Percentiles rank a stretch among this genome's conserved stretches.
Evolutionary conservation across 116 monocot species (phyloP).

Genomic region (Cymodocea nodosa): DNA sequence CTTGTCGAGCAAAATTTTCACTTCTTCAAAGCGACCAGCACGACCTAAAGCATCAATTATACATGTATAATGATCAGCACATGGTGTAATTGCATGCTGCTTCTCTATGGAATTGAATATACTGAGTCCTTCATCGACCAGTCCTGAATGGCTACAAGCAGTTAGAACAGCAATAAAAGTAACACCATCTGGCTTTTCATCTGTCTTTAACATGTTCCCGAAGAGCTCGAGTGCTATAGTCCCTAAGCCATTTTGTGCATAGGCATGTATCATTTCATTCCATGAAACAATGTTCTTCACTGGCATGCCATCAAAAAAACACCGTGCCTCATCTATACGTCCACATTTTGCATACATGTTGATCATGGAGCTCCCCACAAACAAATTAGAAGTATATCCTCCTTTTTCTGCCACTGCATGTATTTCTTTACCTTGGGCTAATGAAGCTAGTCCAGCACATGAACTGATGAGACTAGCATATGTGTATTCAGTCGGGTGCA

Average conservation of each 20-base stretch:
- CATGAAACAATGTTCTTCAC: constrained; percentile 68
- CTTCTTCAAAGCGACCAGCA: constrained; percentile 55
- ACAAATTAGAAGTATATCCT: constrained; percentile 35
- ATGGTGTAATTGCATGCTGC: constrained; percentile 41
- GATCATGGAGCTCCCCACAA: constrained; percentile 67
- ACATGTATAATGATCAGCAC: constrained; percentile 75
- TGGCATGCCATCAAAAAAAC: constrained; percentile 51
- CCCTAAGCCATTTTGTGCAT: constrained; percentile 73
- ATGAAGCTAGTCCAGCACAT: constrained; percentile 55
- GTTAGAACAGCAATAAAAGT: constrained; percentile 72
- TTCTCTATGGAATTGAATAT: constrained; percentile 57
- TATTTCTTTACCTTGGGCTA: constrained; percentile 61
- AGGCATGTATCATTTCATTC: constrained; percentile 98
- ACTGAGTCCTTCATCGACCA: constrained; percentile 42
- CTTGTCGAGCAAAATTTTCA: constrained; percentile 30
- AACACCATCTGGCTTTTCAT: constrained; percentile 53
- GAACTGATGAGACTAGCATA: constrained; percentile 78
- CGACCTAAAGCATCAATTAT: constrained; percentile 66
- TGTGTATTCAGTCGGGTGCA: constrained; percentile 59
- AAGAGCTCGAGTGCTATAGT: constrained; percentile 50
- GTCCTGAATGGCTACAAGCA: constrained; percentile 73
- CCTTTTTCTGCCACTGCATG: constrained; percentile 53
- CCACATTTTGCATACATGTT: constrained; percentile 94
- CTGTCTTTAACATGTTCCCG: constrained; percentile 35
- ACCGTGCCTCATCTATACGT: constrained; percentile 32